These are phyloP conservation scores for Mallotus nudiflorus DNA, from an alignment of 345 rosid genomes.

Conservation along the genomic window DNA sequence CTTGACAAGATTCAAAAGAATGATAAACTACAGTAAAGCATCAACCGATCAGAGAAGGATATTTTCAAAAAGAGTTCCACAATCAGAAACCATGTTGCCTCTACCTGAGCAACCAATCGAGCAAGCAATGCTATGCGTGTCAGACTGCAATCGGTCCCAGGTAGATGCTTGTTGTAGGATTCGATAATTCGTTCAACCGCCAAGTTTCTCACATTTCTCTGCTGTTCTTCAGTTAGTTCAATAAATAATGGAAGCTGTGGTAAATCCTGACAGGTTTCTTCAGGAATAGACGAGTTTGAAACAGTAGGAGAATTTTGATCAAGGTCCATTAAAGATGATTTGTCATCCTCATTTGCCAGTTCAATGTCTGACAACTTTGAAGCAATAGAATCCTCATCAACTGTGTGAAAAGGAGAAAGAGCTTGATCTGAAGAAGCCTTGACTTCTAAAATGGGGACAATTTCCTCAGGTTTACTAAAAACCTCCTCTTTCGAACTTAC, in stretches of 20 bases:
- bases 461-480: slow-evolving; percentile 44
- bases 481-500: slow-evolving; percentile 46
- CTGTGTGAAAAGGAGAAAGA: slow-evolving; percentile 43
- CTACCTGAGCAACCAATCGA: slow-evolving; percentile 83
- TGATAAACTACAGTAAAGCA: not conserved
- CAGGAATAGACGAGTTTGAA: slow-evolving; percentile 45
- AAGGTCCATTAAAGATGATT: slow-evolving; percentile 42
- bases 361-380: slow-evolving; percentile 46
- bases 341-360: slow-evolving; percentile 40
- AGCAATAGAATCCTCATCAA: slow-evolving; percentile 49
- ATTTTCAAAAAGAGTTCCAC: not conserved
- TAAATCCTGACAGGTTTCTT: slow-evolving; percentile 67
- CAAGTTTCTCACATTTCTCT: slow-evolving; percentile 47
- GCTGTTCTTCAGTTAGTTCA: slow-evolving; percentile 67
- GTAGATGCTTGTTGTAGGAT: slow-evolving; percentile 60
- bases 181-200: slow-evolving; percentile 74
- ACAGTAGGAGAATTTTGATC: slow-evolving; percentile 49
- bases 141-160: slow-evolving; percentile 49
- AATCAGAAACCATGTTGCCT: not conserved
- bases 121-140: slow-evolving; percentile 72
- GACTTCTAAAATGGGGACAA: slow-evolving; percentile 37
- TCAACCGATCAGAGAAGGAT: not conserved
- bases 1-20: not conserved
- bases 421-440: slow-evolving; percentile 47
- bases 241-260: slow-evolving; percentile 66